Evolutionary conservation across 805 yeast genomes (phyloP).

Genomic region (Candida oleophila): DNA sequence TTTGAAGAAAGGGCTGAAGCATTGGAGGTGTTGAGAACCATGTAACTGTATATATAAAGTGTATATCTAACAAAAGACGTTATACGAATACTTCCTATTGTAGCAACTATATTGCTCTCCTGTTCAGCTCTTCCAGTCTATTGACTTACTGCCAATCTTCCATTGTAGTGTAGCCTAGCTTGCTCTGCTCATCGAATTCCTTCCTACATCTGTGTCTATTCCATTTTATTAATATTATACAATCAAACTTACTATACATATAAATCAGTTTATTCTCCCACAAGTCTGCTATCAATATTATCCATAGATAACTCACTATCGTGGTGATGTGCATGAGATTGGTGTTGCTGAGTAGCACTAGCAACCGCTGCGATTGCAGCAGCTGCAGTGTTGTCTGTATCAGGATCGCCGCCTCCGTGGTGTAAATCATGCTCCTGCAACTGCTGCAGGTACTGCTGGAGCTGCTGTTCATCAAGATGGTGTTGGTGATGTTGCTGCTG

Average conservation of each 20-base stretch:
- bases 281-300: constrained; percentile 44
- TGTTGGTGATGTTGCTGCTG: constrained; percentile 21
- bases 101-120: too few species aligned
- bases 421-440: constrained; percentile 21
- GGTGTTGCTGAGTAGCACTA: constrained; percentile 32
- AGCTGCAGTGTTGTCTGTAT: constrained; percentile 18
- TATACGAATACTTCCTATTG: too few species aligned
- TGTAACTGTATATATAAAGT: constrained; percentile 15
- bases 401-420: constrained; percentile 8
- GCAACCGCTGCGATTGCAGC: constrained; percentile 48
- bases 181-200: too few species aligned
- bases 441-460: constrained; percentile 28
- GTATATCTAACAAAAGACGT: neutral
- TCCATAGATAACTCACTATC: constrained; percentile 39
- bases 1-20: constrained; percentile 59
- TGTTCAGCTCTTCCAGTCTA: too few species aligned
- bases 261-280: constrained; percentile 31
- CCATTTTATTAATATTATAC: neutral
- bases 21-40: constrained; percentile 29
- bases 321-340: constrained; percentile 20
- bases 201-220: constrained; percentile 7
- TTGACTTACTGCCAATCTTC: too few species aligned
- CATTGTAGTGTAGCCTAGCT: too few species aligned
- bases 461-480: constrained; percentile 21
- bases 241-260: constrained; percentile 3